Percentiles rank a stretch among this genome's conserved stretches.
Evolutionary conservation across 1,139 yeast genomes (phyloP).

Genomic region (Nakaseomyces bracarensis): DNA sequence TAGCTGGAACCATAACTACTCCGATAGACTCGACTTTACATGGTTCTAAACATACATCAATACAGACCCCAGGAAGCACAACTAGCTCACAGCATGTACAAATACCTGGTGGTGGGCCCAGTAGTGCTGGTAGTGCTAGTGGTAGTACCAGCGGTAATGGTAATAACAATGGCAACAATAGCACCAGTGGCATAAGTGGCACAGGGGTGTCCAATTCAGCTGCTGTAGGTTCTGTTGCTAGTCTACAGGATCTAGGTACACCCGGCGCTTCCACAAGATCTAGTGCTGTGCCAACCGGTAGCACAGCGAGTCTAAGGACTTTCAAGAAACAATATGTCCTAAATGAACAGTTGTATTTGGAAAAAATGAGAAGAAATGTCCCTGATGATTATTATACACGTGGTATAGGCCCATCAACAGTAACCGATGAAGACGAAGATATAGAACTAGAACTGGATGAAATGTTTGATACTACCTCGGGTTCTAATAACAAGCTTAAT

Average conservation of each 20-base stretch:
- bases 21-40: slow-evolving; percentile 8
- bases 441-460: slow-evolving; percentile 28
- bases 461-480: slow-evolving; percentile 19
- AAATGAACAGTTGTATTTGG: slow-evolving; percentile 64
- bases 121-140: no score
- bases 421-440: slow-evolving; percentile 22
- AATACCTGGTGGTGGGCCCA: no score
- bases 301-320: slow-evolving; percentile 18
- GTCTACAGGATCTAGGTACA: slow-evolving; percentile 2
- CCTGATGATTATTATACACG: slow-evolving; percentile 65
- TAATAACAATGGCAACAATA: neutral
- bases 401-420: slow-evolving; percentile 37
- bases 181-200: neutral
- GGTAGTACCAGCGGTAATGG: slow-evolving; percentile 4
- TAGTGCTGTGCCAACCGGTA: slow-evolving; percentile 8
- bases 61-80: slow-evolving; percentile 11
- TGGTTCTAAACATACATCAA: slow-evolving; percentile 16
- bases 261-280: slow-evolving; percentile 20
- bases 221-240: neutral
- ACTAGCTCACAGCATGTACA: no score
- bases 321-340: slow-evolving; percentile 33
- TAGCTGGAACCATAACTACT: neutral
- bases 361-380: slow-evolving; percentile 53
- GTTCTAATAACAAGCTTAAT: slow-evolving; percentile 16
- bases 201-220: neutral